Base-by-base conservation (phyloP, 2,329 filamentous ascomycete species). In the Aspergillus sp. region DNA sequence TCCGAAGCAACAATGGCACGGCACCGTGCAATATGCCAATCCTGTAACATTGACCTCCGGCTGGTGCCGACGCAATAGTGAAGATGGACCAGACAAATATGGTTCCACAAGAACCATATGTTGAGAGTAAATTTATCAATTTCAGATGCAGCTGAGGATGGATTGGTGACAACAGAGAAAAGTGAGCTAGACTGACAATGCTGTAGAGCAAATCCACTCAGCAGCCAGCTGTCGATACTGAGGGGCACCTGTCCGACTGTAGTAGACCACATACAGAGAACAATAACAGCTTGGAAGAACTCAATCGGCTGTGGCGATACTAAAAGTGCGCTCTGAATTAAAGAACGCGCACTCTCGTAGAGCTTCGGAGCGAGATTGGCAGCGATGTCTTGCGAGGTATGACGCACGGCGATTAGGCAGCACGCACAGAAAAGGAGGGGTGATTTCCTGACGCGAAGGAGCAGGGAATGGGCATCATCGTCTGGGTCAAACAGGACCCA, bases 221-320 rank as follows among this genome's bases (percentile, higher is more conserved):
- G 64, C 19, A 79, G 71, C 77, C 77, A 79, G 51, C 75, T 78
- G 61, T 79, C 77, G 30, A 80, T 71, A 45, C 75, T 77, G 56
- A 80, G 60, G 1, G 76, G 77, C 9, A 75, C 69, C 54, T 78
- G 75, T 1, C 75, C 75, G 1, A 79, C 75, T 1, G 77, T 79
- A 0, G 77, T 80, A 4, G 77, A 79, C 77, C 77, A 79, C 65
- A 79, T 64, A 51, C 73, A 75, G 4, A 79, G 64, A n/a, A 79
- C 68, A 1, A 79, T 60, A 7, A 69, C 67, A 7, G 77, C 73
- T 61, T 79, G 77, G 44, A 79, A 79, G 60, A 79, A 79, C 22
- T 76, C 74, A 11, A 77, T 65, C 3, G 72, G 59, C 48, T 79
- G 77, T 5, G 77, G 75, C 3, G 72, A 69, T 2, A 64, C 62